Conservation (phyloP, 2,329 filamentous ascomycete species). For the Sarocladium oryzae region DNA sequence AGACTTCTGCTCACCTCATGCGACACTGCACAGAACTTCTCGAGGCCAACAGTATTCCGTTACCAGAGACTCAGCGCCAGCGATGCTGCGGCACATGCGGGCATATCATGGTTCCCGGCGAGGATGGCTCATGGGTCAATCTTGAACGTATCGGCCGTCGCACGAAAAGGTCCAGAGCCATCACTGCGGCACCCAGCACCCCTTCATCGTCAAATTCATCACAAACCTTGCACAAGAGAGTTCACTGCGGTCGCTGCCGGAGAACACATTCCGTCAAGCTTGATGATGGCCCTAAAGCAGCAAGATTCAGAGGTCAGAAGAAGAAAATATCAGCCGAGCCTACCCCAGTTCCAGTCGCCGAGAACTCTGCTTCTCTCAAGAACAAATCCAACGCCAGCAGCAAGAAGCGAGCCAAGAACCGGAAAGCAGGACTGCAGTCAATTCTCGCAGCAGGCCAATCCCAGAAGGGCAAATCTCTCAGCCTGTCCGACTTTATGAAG, state of each 20-base stretch:
- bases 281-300: conserved; percentile 14
- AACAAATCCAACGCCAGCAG: conserved; percentile 48
- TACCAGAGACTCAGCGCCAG: conserved; percentile 44
- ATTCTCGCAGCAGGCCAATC: conserved; percentile 48
- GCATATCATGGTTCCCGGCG: conserved; percentile 50
- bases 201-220: neutral
- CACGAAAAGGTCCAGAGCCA: conserved; percentile 11
- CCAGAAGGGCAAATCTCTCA: conserved; percentile 38
- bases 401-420: conserved; percentile 58
- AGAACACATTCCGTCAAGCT: conserved; percentile 35
- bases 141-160: conserved; percentile 3
- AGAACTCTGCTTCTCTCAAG: conserved; percentile 19
- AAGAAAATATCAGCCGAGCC: neutral
- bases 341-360: conserved; percentile 9
- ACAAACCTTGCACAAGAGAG: conserved; percentile 2
- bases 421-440: conserved; percentile 61
- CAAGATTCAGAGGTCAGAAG: neutral
- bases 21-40: conserved; percentile 43
- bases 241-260: conserved; percentile 40
- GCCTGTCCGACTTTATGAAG: conserved; percentile 50
- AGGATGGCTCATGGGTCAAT: conserved; percentile 23
- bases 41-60: conserved; percentile 36
- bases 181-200: conserved; percentile 8
- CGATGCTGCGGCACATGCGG: conserved; percentile 55
- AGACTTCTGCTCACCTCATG: conserved; percentile 55